A percentile compares a stretch with the other conserved stretches of the same genome.
Evolutionary conservation across 2,329 filamentous ascomycete genomes (phyloP).

Genomic region (Fusarium sp.): DNA sequence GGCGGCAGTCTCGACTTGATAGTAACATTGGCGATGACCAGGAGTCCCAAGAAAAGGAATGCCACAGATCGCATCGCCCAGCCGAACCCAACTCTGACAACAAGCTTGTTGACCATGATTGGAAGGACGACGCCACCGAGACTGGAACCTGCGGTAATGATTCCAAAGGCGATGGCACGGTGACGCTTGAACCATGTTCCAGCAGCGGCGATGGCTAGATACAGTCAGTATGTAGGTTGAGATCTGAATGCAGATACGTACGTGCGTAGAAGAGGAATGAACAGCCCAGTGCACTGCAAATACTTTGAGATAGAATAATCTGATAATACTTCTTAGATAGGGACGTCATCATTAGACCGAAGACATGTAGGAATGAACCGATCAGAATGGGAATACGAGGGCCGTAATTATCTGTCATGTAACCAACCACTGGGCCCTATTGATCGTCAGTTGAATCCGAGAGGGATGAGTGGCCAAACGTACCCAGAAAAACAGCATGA

Average conservation of each 20-base stretch:
- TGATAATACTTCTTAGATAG: constrained; percentile 55
- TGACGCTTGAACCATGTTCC: constrained; percentile 47
- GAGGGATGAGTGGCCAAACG: rapidly evolving
- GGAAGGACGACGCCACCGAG: constrained; percentile 54
- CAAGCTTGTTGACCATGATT: constrained; percentile 52
- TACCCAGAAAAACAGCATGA: constrained; percentile 22
- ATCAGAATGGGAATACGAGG: constrained; percentile 64
- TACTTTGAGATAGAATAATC: constrained; percentile 52
- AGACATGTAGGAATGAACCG: constrained; percentile 66
- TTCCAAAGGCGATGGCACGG: constrained; percentile 49
- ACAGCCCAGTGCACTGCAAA: constrained; percentile 49
- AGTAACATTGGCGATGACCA: constrained; percentile 46
- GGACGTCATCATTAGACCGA: constrained; percentile 71
- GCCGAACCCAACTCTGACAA: constrained; percentile 47
- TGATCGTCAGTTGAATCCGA: rapidly evolving
- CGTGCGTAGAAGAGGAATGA: constrained; percentile 26
- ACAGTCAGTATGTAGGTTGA: background rate
- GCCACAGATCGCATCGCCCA: constrained; percentile 54
- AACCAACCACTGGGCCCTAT: constrained; percentile 68
- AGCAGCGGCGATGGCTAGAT: background rate
- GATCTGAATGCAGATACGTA: background rate
- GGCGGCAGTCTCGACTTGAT: constrained; percentile 42
- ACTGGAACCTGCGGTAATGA: constrained; percentile 49
- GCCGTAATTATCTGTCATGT: constrained; percentile 70
- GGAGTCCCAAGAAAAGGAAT: constrained; percentile 50